phyloP scores from a whole-genome alignment of 2,329 filamentous ascomycete genomes.

The Neofusicoccum sp. region DNA sequence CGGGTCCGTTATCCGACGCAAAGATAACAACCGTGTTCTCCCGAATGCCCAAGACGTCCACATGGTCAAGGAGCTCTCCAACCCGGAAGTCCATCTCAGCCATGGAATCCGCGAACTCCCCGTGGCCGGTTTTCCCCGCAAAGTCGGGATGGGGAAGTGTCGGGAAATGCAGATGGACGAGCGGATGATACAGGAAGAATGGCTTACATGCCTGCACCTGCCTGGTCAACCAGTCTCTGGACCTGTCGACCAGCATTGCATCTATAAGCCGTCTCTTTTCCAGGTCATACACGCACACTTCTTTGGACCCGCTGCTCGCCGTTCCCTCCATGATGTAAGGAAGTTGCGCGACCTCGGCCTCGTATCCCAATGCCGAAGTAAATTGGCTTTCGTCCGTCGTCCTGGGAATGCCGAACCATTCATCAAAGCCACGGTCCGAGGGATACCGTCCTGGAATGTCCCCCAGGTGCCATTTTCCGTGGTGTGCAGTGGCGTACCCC shows the following conservation, averaged over 20 bases:
- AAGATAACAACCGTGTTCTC: not conserved
- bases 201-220: not conserved
- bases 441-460: constrained; percentile 38
- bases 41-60: not conserved
- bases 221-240: constrained; percentile 24
- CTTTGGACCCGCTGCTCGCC: constrained; percentile 28
- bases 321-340: constrained; percentile 37
- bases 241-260: constrained; percentile 33
- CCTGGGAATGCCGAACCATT: constrained; percentile 40
- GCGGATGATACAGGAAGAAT: constrained; percentile 18
- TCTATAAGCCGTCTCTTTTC: constrained; percentile 32
- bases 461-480: constrained; percentile 40
- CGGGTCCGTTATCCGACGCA: not conserved
- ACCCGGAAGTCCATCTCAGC: not conserved
- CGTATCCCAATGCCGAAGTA: constrained; percentile 33
- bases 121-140: not conserved
- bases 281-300: constrained; percentile 35
- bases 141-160: not conserved
- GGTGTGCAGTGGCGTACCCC: constrained; percentile 21
- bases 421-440: constrained; percentile 37
- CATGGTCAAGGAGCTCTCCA: not conserved
- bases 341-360: constrained; percentile 33
- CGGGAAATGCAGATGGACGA: constrained; percentile 18
- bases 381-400: constrained; percentile 41
- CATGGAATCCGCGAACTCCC: not conserved